A percentile compares a stretch with the other conserved stretches of the same genome.
Evolutionary conservation across 2,329 filamentous ascomycete genomes (phyloP).

Genomic region (Ophiostoma triangulosporum): DNA sequence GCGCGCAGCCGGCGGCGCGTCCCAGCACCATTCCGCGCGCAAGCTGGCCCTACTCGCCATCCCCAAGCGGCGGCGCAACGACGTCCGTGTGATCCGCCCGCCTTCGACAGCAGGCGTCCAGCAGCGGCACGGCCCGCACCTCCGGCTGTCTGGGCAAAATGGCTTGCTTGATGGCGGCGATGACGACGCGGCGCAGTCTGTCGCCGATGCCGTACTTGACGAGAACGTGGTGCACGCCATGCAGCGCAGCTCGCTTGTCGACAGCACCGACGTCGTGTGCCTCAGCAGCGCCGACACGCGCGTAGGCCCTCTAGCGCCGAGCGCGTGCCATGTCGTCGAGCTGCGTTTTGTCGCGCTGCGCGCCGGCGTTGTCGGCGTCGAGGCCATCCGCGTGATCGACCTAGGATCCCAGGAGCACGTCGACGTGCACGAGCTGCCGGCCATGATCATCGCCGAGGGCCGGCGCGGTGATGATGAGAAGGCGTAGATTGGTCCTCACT

Average conservation of each 20-base stretch:
- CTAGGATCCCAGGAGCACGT: conserved; percentile 61
- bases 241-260: conserved; percentile 51
- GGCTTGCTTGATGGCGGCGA: not conserved
- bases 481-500: not conserved
- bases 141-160: not conserved
- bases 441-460: conserved; percentile 38
- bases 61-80: conserved; percentile 48
- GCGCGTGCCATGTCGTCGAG: conserved; percentile 60
- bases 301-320: conserved; percentile 57
- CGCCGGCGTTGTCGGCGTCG: conserved; percentile 54
- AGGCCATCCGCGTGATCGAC: conserved; percentile 61
- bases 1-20: not conserved
- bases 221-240: conserved; percentile 59
- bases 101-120: conserved; percentile 37
- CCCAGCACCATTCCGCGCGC: conserved; percentile 27
- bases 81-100: conserved; percentile 37
- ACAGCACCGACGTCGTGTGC: conserved; percentile 56
- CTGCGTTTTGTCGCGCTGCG: conserved; percentile 57
- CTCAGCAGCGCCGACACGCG: conserved; percentile 58
- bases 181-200: conserved; percentile 19
- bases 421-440: conserved; percentile 62
- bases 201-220: conserved; percentile 56
- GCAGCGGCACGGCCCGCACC: conserved; percentile 8
- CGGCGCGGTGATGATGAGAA: conserved; percentile 15
- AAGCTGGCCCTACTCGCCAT: conserved; percentile 59